A percentile compares a stretch with the other conserved stretches of the same genome.
phyloP scores from a whole-genome alignment of 73 alveolate species.

The Tetrahymena malaccensis region DNA sequence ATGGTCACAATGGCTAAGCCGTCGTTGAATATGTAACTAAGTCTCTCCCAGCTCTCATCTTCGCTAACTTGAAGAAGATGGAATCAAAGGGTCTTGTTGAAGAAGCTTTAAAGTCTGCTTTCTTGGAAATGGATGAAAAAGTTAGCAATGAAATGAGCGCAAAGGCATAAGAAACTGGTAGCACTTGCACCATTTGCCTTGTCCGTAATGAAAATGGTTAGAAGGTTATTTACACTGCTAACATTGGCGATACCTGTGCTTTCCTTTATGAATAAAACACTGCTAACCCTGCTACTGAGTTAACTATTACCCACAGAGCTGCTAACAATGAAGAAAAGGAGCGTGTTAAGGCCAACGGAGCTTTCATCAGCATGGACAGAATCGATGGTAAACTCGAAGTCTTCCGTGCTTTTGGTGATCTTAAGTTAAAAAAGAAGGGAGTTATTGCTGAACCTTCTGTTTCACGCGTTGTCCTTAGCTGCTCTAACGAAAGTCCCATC shows the following conservation, averaged over 20 bases:
- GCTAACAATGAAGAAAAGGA: conserved; percentile 76
- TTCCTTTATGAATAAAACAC: conserved; percentile 47
- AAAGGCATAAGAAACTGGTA: conserved; percentile 67
- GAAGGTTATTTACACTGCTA: conserved; percentile 72
- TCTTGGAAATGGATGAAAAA: not conserved
- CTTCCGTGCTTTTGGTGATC: conserved; percentile 96
- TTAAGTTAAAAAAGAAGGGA: conserved; percentile 67
- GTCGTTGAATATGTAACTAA: conserved; percentile 78
- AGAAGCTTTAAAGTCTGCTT: not conserved
- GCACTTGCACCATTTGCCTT: conserved; percentile 84
- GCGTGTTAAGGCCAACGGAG: conserved; percentile 60
- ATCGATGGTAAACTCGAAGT: conserved; percentile 88
- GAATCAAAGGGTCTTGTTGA: not conserved
- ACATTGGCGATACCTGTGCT: conserved; percentile 92
- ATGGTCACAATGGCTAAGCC: conserved; percentile 94
- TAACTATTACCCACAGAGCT: conserved; percentile 82
- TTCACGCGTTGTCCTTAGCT: not conserved
- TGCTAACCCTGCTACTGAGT: conserved; percentile 65
- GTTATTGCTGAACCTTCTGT: conserved; percentile 58
- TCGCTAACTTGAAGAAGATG: not conserved
- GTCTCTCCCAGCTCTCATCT: conserved; percentile 50
- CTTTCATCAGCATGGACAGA: conserved; percentile 59
- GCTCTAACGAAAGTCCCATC: not conserved
- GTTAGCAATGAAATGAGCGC: not conserved
- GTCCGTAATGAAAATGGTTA: conserved; percentile 69